Base-by-base conservation (phyloP, 23 red algal species). In the Gracilaria domingensis region DNA sequence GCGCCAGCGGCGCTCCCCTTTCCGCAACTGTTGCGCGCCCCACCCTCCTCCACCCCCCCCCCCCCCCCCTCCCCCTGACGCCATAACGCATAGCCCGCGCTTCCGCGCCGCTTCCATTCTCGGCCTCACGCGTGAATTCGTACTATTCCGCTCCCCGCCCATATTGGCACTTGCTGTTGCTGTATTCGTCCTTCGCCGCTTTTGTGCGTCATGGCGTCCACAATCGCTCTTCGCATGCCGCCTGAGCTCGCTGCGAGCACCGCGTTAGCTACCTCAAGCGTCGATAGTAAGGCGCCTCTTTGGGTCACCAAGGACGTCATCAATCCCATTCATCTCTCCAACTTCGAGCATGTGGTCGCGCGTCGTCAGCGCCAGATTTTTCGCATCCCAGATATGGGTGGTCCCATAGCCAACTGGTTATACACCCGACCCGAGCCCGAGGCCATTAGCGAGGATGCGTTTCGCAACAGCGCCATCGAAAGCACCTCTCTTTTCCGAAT, bases 401-500 rank as follows among this genome's bases (percentile, higher is more conserved):
- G 71, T 0, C 44, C 61, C 87, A 74, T 90, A 26, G 66, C 66
- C 72, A 48, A 90, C 55, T 90, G 87, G 87, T 55, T 90, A 13
- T 90, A 81, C 87, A 80, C 87, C 61, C 87, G 87, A 1, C 87
- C 87, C 13, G 42, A 45, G 48, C 51, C 77, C 18, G 87, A 77
- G 13, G 87, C 87, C 23, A 47, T 90, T 42, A 75, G 87, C 64
- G 75, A 90, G 50, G 73, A 90, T 69, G 53, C 87, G 44, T 90
- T 90, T 40, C 35, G 29, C n/a, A 80, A 81, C 51, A 75, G 65
- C 62, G 87, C 87, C 58, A 73, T 69, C 40, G 87, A 90, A 42
- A 76, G 65, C 75, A 76, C 87, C 25, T 44, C 87, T 75, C 20
- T 90, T 12, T 90, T 90, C 45, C 87, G 87, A 33, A 90, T 90